Base-by-base conservation (phyloP, 164 flowering plant species). In the Macadamia integrifolia region DNA sequence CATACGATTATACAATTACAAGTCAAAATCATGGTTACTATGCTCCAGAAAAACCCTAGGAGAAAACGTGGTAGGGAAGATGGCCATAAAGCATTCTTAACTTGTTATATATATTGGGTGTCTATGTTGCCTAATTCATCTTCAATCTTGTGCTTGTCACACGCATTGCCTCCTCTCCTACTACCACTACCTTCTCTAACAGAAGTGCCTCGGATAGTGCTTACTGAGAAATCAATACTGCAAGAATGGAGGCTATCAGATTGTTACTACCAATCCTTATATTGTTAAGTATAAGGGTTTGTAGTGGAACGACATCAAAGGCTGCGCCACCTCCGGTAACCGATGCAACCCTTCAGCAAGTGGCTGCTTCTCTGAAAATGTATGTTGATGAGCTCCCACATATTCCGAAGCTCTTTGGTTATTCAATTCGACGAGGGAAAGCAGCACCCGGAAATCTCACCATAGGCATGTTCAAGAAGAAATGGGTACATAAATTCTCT, bases 381-480 rank as follows among this genome's bases (percentile, higher is more conserved):
- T 93, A 87, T 65, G 98, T 91, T 0, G 98, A 93, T 69, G 89
- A 86, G 62, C 84, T 93, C 48, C 93, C 87, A 1, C 75, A 81
- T 49, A 80, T 91, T 84, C 98, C 97, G 30, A 86, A 69, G 72
- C 46, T 93, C 62, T 58, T 40, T 10, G 92, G 88, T 14, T 91
- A 49, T 59, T 40, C 69, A 1, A 1, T 77, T 9, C 65, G 66
- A 12, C 30, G 84, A 69, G 92, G 87, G 18, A 67, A 70, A 32
- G 79, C 83, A 0, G 77, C 69, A 13, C 18, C 93, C 18, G 80
- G 66, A 43, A 63, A 78, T 0, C 80, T 93, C 60, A 67, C 64
- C 62, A 91, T 93, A 67, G 95, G 92, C 76, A 93, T 90, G 98
- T 90, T 74, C 64, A 28, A 71, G 58, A 90, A 75, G 60, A 72